Percentiles rank a stretch among this genome's conserved stretches.
phyloP scores from a whole-genome alignment of 768 basidiomycete species.

The Suillus placidus region DNA sequence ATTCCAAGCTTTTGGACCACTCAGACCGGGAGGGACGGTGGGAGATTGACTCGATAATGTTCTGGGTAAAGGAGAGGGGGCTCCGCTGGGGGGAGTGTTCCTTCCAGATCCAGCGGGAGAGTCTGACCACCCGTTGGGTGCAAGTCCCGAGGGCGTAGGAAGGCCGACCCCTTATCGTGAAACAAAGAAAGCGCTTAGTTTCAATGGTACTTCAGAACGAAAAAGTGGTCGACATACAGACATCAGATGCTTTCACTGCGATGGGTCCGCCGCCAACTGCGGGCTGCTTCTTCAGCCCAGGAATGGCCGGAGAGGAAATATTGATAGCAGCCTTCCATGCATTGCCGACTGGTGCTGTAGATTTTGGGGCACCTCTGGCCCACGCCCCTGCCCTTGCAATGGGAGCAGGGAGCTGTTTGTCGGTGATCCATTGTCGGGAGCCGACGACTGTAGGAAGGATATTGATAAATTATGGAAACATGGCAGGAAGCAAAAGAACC shows the following conservation, averaged over 20 bases:
- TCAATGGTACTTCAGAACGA: not conserved
- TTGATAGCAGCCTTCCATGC: slow-evolving; percentile 16
- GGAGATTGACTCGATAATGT: slow-evolving; percentile 11
- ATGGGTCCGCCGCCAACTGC: slow-evolving; percentile 33
- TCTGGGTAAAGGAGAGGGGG: slow-evolving; percentile 8
- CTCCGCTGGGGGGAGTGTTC: slow-evolving; percentile 18
- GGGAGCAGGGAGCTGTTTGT: slow-evolving; percentile 18
- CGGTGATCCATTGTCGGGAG: slow-evolving; percentile 27
- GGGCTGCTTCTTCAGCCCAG: slow-evolving; percentile 19
- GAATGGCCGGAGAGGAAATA: slow-evolving; percentile 11
- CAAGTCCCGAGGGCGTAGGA: not conserved
- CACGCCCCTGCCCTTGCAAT: slow-evolving; percentile 16
- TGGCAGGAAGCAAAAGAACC: slow-evolving; percentile 8
- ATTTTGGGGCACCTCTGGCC: slow-evolving; percentile 23
- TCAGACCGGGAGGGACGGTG: slow-evolving; percentile 16
- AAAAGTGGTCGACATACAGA: slow-evolving; percentile 26
- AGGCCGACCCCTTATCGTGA: slow-evolving; percentile 2
- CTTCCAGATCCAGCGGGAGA: slow-evolving; percentile 18
- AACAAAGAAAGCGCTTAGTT: not conserved
- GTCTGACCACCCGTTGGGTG: slow-evolving; percentile 22
- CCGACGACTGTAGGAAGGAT: slow-evolving; percentile 29
- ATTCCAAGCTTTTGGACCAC: slow-evolving; percentile 15
- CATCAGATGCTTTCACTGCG: slow-evolving; percentile 28
- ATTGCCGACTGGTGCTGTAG: slow-evolving; percentile 26
- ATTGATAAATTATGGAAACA: slow-evolving; percentile 12